These are phyloP conservation scores for Pseudozyma sp. DNA, from an alignment of 1,284 basidiomycete genomes.

Conservation along the genomic window DNA sequence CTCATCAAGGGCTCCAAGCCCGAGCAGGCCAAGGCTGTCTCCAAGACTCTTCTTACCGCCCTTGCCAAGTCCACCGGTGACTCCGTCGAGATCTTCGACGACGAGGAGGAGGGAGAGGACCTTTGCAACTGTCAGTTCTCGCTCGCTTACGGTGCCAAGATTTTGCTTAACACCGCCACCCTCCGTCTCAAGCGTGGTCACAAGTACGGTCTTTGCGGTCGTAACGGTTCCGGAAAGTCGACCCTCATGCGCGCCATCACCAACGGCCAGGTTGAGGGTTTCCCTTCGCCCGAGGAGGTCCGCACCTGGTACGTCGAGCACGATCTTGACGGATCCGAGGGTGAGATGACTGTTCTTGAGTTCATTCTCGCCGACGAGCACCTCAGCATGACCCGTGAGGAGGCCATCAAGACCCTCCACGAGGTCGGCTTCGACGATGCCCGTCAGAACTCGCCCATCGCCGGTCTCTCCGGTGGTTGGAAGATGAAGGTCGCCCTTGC, in stretches of 20 bases:
- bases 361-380: constrained; percentile 67
- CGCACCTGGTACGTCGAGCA: constrained; percentile 70
- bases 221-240: constrained; percentile 69
- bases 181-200: constrained; percentile 69
- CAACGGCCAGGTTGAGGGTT: constrained; percentile 69
- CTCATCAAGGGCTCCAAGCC: constrained; percentile 63
- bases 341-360: constrained; percentile 66
- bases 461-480: constrained; percentile 69
- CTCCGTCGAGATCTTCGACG: constrained; percentile 68
- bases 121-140: constrained; percentile 70
- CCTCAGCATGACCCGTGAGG: constrained; percentile 60
- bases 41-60: constrained; percentile 55
- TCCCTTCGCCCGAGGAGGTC: constrained; percentile 69
- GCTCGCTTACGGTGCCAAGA: constrained; percentile 70
- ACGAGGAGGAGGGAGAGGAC: constrained; percentile 69
- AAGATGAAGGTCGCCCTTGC: constrained; percentile 70
- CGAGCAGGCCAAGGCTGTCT: constrained; percentile 60
- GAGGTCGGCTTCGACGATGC: constrained; percentile 69
- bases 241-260: constrained; percentile 69
- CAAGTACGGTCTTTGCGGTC: constrained; percentile 69
- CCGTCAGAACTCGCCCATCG: constrained; percentile 66
- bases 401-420: constrained; percentile 61
- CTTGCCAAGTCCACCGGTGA: constrained; percentile 67
- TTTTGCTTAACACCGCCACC: constrained; percentile 69
- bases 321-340: constrained; percentile 69